Percentiles rank a stretch among this genome's conserved stretches.
These are phyloP conservation scores for Neoboletus subvelutipes DNA, from an alignment of 768 basidiomycete genomes.

Conservation along the genomic window DNA sequence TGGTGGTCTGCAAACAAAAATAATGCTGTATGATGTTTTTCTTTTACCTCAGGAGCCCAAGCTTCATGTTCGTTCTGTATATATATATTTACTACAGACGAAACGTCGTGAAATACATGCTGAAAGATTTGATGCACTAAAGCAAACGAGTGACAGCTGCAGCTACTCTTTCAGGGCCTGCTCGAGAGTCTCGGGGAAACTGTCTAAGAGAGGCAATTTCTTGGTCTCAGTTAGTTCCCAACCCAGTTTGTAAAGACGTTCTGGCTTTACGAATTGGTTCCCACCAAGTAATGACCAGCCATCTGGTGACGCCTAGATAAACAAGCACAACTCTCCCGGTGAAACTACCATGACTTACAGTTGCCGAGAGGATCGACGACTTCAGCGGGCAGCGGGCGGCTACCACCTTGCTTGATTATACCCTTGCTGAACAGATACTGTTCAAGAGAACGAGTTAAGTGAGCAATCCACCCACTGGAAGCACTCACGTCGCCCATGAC, in stretches of 20 bases:
- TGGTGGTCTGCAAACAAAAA: background rate
- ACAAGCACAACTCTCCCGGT: background rate
- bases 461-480: background rate
- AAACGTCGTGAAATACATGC: constrained; percentile 2
- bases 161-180: constrained; percentile 12
- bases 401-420: constrained; percentile 33
- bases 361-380: constrained; percentile 38
- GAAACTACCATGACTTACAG: constrained; percentile 29
- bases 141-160: background rate
- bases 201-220: constrained; percentile 29
- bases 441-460: background rate
- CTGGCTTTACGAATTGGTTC: constrained; percentile 36
- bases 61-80: constrained; percentile 6
- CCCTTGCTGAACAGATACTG: constrained; percentile 37
- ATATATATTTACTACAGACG: constrained; percentile 1
- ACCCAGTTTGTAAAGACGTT: constrained; percentile 38
- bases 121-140: background rate
- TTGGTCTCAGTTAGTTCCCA: constrained; percentile 37
- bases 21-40: constrained; percentile 2
- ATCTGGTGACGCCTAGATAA: constrained; percentile 22
- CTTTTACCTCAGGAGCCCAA: background rate
- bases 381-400: constrained; percentile 34
- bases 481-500: constrained; percentile 39
- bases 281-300: constrained; percentile 43
- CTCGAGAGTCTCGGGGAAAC: constrained; percentile 32